phyloP scores from a whole-genome alignment of 148 eudicot genomes.

The Mesembryanthemum crystallinum region DNA sequence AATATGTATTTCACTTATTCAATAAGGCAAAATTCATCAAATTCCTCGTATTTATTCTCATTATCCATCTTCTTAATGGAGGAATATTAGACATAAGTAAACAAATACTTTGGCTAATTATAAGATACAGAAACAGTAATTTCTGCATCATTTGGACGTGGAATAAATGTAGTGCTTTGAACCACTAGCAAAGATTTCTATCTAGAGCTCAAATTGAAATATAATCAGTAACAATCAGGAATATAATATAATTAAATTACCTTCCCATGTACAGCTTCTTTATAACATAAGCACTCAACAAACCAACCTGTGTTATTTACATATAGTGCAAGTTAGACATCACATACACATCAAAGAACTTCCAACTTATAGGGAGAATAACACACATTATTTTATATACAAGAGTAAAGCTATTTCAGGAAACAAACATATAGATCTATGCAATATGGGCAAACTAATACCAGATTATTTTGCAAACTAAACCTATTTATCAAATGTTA shows the following conservation, averaged over 20 bases:
- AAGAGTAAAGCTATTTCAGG: background rate
- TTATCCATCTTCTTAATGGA: background rate
- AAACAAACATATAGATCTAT: background rate
- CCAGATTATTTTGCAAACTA: background rate
- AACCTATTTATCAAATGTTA: background rate
- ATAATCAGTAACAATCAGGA: background rate
- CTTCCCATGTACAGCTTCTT: constrained; percentile 91
- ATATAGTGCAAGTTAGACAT: constrained; percentile 23
- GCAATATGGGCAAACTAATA: background rate
- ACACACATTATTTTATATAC: background rate
- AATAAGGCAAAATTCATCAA: background rate
- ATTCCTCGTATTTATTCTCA: background rate
- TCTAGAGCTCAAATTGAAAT: background rate
- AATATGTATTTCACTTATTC: background rate
- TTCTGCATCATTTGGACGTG: background rate
- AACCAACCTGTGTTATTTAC: constrained; percentile 57
- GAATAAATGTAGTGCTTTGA: background rate
- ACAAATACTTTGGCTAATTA: background rate
- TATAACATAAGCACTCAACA: constrained; percentile 76
- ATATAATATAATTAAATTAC: constrained; percentile 30
- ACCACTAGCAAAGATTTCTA: background rate
- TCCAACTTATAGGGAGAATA: background rate
- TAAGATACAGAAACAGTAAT: background rate
- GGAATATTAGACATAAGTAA: background rate
- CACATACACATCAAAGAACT: background rate